Conservation (phyloP, 768 basidiomycete genomes). For the Pulveroboletus sp. region DNA sequence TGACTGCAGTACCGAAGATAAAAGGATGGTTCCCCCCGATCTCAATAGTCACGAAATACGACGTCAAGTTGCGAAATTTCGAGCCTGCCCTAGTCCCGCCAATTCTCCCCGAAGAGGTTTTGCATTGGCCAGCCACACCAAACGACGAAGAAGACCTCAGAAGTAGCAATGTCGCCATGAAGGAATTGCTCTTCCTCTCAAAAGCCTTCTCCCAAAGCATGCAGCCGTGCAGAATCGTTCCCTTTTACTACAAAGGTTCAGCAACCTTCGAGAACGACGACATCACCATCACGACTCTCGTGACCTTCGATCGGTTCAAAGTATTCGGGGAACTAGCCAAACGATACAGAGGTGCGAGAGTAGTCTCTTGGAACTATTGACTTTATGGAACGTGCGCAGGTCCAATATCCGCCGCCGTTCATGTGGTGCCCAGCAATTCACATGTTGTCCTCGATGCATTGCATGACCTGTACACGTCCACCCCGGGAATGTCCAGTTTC, state of each 20-base stretch:
- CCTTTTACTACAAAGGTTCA: constrained; percentile 74
- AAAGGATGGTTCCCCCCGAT: constrained; percentile 3
- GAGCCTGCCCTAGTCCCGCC: not conserved
- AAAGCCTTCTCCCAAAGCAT: constrained; percentile 67
- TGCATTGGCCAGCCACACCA: constrained; percentile 19
- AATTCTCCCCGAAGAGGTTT: constrained; percentile 11
- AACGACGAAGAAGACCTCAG: not conserved
- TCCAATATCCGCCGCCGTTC: constrained; percentile 80
- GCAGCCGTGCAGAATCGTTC: constrained; percentile 71
- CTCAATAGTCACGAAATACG: not conserved
- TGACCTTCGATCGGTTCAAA: constrained; percentile 73
- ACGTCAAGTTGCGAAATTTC: not conserved
- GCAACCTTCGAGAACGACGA: constrained; percentile 55
- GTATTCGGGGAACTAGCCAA: constrained; percentile 69
- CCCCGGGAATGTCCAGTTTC: constrained; percentile 56
- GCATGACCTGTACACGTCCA: constrained; percentile 61
- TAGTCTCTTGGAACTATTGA: not conserved
- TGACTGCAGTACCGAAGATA: constrained; percentile 7
- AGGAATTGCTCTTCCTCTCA: constrained; percentile 53
- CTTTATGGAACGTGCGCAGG: constrained; percentile 38
- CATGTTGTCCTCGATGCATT: constrained; percentile 56
- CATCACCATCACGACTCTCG: constrained; percentile 80
- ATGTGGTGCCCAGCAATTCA: constrained; percentile 45
- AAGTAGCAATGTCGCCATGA: constrained; percentile 27
- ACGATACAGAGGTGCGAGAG: constrained; percentile 62